Percentiles rank a stretch among this genome's conserved stretches.
Evolutionary conservation across 805 yeast genomes (phyloP).

Genomic region (Ogataea chonburiensis): DNA sequence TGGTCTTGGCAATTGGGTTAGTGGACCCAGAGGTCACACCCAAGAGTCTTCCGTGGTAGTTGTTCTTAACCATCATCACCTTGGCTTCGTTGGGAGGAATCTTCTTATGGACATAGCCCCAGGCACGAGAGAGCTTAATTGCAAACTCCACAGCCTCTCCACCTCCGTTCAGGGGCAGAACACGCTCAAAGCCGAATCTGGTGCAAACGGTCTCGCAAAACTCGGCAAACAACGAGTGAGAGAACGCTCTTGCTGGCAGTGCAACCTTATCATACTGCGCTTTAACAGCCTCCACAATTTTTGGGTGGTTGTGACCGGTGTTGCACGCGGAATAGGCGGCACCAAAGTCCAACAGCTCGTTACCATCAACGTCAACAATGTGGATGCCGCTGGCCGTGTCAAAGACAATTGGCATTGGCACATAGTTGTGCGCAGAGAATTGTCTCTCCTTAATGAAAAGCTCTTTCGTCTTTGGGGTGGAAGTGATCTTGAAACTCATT

Average conservation of each 20-base stretch:
- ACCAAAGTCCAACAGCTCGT: constrained; percentile 28
- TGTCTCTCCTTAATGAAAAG: constrained; percentile 20
- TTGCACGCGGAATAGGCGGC: constrained; percentile 31
- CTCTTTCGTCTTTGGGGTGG: constrained; percentile 22
- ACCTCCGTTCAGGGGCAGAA: constrained; percentile 35
- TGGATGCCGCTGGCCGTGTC: constrained; percentile 24
- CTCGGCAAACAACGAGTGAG: constrained; percentile 25
- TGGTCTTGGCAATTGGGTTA: constrained; percentile 34
- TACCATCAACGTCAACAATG: constrained; percentile 29
- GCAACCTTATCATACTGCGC: constrained; percentile 33
- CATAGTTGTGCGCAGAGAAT: constrained; percentile 31
- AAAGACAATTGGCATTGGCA: constrained; percentile 31
- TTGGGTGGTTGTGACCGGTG: constrained; percentile 32
- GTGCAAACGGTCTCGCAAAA: constrained; percentile 30
- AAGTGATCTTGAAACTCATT: constrained; percentile 16
- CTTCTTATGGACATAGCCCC: constrained; percentile 33
- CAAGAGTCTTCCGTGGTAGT: constrained; percentile 41
- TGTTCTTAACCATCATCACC: constrained; percentile 35
- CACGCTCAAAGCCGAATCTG: constrained; percentile 28
- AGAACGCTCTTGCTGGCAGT: constrained; percentile 31
- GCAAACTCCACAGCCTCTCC: constrained; percentile 40
- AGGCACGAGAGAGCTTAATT: constrained; percentile 36
- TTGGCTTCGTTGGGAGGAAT: constrained; percentile 28
- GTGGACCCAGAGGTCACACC: constrained; percentile 40
- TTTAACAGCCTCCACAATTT: constrained; percentile 31